A percentile compares a stretch with the other conserved stretches of the same genome.
Conservation (phyloP, 805 yeast species). For the Scheffersomyces amazonensis region DNA sequence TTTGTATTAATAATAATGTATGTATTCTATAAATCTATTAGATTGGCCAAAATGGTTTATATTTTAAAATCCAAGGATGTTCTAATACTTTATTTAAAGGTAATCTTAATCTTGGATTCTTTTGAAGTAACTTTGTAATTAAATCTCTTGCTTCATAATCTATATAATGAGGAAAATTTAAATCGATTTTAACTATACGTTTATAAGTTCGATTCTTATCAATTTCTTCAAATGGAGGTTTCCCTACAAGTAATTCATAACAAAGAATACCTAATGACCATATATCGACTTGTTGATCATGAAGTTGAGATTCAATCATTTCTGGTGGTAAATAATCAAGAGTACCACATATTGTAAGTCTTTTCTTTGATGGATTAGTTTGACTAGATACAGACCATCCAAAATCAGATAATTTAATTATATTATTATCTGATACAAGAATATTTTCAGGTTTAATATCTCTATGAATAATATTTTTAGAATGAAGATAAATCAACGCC, state of each 20-base stretch:
- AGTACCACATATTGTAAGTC: slow-evolving; percentile 92
- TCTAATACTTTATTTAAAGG: slow-evolving; percentile 55
- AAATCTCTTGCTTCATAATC: slow-evolving; percentile 76
- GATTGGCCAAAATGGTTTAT: slow-evolving; percentile 59
- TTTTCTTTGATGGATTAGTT: slow-evolving; percentile 23
- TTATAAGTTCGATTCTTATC: slow-evolving; percentile 76
- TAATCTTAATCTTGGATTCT: slow-evolving; percentile 67
- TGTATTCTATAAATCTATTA: background rate
- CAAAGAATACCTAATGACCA: slow-evolving; percentile 92
- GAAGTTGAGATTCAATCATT: slow-evolving; percentile 80
- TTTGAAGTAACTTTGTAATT: slow-evolving; percentile 59
- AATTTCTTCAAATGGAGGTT: slow-evolving; percentile 88
- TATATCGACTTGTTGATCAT: slow-evolving; percentile 75
- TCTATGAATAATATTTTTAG: slow-evolving; percentile 79
- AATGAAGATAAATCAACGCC: slow-evolving; percentile 76
- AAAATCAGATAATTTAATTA: slow-evolving; percentile 84
- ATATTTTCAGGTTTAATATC: slow-evolving; percentile 96
- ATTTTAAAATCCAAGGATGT: slow-evolving; percentile 83
- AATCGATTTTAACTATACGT: slow-evolving; percentile 74
- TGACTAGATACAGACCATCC: slow-evolving; percentile 82
- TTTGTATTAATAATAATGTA: background rate
- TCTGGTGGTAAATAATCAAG: slow-evolving; percentile 94
- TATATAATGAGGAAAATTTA: slow-evolving; percentile 67
- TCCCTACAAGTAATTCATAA: slow-evolving; percentile 83
- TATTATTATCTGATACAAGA: slow-evolving; percentile 69